Evolutionary conservation across 1,284 basidiomycete species (phyloP).

Genomic region (Puccinia brachypodii): DNA sequence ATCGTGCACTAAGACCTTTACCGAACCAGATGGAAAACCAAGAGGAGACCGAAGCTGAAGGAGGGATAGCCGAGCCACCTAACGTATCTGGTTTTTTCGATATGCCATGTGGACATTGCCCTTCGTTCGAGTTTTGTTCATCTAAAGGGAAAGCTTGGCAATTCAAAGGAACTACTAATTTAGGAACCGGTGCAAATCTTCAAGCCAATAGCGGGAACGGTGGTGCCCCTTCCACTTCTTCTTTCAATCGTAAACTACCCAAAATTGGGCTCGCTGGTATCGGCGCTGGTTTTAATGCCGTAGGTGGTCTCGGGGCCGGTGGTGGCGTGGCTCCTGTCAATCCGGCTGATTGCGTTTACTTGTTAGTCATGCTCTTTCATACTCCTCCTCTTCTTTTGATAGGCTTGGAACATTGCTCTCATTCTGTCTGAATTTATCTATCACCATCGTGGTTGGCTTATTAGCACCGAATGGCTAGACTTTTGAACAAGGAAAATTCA

Average conservation of each 20-base stretch:
- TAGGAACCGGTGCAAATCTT: background rate
- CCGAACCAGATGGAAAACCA: background rate
- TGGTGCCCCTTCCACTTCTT: background rate
- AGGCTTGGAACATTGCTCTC: background rate
- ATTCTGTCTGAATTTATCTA: background rate
- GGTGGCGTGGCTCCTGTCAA: slow-evolving; percentile 48
- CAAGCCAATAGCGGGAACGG: background rate
- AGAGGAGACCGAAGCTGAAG: slow-evolving; percentile 5
- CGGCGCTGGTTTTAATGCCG: slow-evolving; percentile 44
- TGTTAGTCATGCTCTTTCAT: slow-evolving; percentile 27
- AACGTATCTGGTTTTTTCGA: slow-evolving; percentile 45
- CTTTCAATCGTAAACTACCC: slow-evolving; percentile 37
- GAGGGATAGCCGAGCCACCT: slow-evolving; percentile 19
- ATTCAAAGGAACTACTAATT: slow-evolving; percentile 31
- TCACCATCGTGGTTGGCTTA: background rate
- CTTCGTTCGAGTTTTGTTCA: slow-evolving; percentile 48
- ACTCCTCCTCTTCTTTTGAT: background rate
- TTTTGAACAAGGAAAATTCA: slow-evolving; percentile 20
- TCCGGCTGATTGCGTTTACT: slow-evolving; percentile 48
- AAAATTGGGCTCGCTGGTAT: slow-evolving; percentile 47
- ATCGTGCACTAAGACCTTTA: slow-evolving; percentile 42
- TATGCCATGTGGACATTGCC: slow-evolving; percentile 49
- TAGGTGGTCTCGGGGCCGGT: slow-evolving; percentile 40
- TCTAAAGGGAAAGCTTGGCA: slow-evolving; percentile 48
- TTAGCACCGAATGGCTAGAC: slow-evolving; percentile 26